A percentile compares a stretch with the other conserved stretches of the same genome.
These are phyloP conservation scores for Sphagnum fallax DNA, from an alignment of 228 moss, liverwort and hornwort species.

Conservation along the genomic window DNA sequence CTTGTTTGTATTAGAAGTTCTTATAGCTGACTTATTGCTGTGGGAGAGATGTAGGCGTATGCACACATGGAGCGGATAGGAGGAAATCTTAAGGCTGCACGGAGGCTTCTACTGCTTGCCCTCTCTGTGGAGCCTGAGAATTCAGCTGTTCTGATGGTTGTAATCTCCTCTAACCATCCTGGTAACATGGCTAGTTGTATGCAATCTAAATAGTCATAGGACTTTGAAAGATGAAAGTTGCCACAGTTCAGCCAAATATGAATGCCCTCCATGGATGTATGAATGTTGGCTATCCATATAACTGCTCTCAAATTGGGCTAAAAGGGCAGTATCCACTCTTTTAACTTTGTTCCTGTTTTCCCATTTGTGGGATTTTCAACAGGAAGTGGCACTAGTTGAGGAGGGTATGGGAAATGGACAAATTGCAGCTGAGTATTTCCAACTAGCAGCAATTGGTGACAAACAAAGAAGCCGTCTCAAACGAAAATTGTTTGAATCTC, in stretches of 20 bases:
- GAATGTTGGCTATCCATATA: too few relatives aligned
- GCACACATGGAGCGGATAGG: constrained; percentile 79
- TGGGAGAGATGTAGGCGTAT: constrained; percentile 37
- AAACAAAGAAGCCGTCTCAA: constrained; percentile 68
- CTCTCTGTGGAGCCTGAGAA: constrained; percentile 47
- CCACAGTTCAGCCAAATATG: too few relatives aligned
- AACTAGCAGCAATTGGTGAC: constrained; percentile 56
- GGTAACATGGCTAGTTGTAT: not conserved
- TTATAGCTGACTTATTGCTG: too few relatives aligned
- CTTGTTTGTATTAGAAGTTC: too few relatives aligned
- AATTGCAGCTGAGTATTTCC: constrained; percentile 49
- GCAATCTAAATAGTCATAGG: too few relatives aligned
- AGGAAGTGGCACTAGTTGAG: constrained; percentile 81
- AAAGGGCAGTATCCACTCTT: not conserved
- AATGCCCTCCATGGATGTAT: too few relatives aligned
- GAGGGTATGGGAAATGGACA: constrained; percentile 55
- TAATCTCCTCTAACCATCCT: constrained; percentile 1
- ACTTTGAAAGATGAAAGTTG: too few relatives aligned
- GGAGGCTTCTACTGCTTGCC: constrained; percentile 33
- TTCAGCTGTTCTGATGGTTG: constrained; percentile 75
- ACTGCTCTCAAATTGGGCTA: not conserved
- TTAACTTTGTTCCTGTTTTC: not conserved
- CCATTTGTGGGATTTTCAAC: constrained; percentile 3
- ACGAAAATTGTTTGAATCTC: constrained; percentile 66
- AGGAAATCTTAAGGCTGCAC: constrained; percentile 51